A percentile compares a stretch with the other conserved stretches of the same genome.
Evolutionary conservation across 805 yeast species (phyloP).

Genomic region (Hanseniaspora meyeri): DNA sequence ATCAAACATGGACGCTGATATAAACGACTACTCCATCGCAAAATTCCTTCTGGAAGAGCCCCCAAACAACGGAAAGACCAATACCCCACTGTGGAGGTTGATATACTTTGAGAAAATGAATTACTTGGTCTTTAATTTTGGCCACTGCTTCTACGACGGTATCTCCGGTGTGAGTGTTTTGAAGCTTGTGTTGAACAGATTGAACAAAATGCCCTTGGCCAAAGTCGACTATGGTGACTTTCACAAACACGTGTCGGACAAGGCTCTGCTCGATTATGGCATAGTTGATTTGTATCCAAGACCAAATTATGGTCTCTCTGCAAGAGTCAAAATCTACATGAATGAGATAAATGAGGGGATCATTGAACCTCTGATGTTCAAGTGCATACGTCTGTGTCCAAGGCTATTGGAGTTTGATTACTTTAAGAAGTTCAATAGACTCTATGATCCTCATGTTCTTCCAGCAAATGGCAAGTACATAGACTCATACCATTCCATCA

Average conservation of each 20-base stretch:
- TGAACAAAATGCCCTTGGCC: neutral
- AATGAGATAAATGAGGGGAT: neutral
- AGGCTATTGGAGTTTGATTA: neutral
- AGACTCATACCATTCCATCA: neutral
- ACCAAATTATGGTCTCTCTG: neutral
- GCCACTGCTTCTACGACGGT: conserved; percentile 12
- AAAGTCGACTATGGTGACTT: neutral
- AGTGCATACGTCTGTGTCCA: neutral
- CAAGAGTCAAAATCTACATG: neutral
- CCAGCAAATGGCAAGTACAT: neutral
- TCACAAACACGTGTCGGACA: neutral
- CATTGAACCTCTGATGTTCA: neutral
- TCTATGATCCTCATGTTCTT: neutral
- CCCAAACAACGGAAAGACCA: neutral
- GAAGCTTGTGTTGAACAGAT: neutral
- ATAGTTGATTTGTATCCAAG: conserved; percentile 10
- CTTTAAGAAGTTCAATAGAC: neutral
- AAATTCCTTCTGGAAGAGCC: neutral
- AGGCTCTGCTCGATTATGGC: neutral
- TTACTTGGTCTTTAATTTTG: conserved; percentile 10
- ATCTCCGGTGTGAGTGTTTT: conserved; percentile 6
- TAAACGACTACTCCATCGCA: neutral
- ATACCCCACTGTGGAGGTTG: conserved; percentile 6
- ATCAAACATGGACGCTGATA: neutral
- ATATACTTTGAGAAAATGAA: conserved; percentile 5